Conservation (phyloP, 345 rosid genomes). For the Rhodomyrtus tomentosa region DNA sequence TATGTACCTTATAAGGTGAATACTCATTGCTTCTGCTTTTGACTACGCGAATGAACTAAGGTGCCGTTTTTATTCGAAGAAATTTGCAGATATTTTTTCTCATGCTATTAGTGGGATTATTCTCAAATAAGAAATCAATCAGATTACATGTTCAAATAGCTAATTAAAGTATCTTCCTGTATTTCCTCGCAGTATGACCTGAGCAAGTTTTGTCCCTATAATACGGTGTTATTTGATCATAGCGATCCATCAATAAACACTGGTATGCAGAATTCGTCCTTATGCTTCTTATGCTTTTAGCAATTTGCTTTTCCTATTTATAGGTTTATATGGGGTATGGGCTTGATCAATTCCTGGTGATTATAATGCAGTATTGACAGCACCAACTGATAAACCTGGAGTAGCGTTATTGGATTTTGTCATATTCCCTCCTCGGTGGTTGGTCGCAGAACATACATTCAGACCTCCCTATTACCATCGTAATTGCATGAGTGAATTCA, state of each 20-base stretch:
- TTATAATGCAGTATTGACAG: slow-evolving; percentile 68
- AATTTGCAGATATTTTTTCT: neutral
- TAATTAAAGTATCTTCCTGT: neutral
- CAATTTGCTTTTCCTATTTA: neutral
- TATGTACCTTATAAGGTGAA: slow-evolving; percentile 83
- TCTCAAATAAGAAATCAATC: neutral
- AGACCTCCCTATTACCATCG: slow-evolving; percentile 97
- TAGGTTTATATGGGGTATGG: neutral
- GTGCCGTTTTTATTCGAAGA: neutral
- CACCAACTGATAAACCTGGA: slow-evolving; percentile 95
- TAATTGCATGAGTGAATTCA: slow-evolving; percentile 98
- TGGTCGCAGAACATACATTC: slow-evolving; percentile 95
- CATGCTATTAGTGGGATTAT: neutral
- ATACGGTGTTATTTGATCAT: slow-evolving; percentile 87
- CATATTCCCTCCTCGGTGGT: slow-evolving; percentile 92
- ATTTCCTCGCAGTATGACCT: slow-evolving; percentile 64
- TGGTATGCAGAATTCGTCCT: slow-evolving; percentile 22
- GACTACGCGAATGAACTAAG: neutral
- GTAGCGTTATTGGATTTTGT: slow-evolving; percentile 96
- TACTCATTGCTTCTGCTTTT: neutral
- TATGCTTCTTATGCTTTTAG: neutral
- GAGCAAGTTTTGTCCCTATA: slow-evolving; percentile 83
- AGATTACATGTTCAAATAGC: neutral
- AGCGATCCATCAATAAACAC: slow-evolving; percentile 92
- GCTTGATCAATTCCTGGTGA: neutral